A percentile compares a stretch with the other conserved stretches of the same genome.
Conservation (phyloP, 148 eudicot genomes). For the Silene latifolia region DNA sequence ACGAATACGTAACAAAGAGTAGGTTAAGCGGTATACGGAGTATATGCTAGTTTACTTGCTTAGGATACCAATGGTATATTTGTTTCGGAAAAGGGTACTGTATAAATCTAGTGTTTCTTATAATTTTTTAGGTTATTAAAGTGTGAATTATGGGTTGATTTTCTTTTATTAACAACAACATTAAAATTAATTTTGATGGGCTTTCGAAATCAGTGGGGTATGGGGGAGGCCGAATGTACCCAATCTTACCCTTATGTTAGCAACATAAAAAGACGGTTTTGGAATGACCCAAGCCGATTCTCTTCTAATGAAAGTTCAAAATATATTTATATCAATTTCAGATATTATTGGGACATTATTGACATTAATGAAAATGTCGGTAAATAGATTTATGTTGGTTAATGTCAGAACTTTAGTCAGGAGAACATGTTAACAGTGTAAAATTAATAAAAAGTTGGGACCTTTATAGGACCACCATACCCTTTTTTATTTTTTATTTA, state of each 20-base stretch:
- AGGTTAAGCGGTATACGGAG: too few relatives aligned
- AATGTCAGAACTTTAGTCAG: background rate
- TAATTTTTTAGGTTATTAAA: background rate
- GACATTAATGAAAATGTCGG: background rate
- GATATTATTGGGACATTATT: background rate
- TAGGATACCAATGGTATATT: too few relatives aligned
- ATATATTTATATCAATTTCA: background rate
- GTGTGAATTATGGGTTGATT: background rate
- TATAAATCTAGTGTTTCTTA: background rate
- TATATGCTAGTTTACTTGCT: too few relatives aligned
- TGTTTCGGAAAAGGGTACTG: background rate
- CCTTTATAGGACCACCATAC: conserved; percentile 9
- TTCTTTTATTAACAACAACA: too few relatives aligned
- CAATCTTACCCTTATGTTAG: too few relatives aligned
- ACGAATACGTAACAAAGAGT: too few relatives aligned
- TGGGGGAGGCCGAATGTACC: too few relatives aligned
- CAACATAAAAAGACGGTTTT: too few relatives aligned
- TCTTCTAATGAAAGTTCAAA: background rate
- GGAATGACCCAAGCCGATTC: background rate
- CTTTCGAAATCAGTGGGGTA: too few relatives aligned
- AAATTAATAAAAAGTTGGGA: background rate
- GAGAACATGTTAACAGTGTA: background rate
- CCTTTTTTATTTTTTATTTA: background rate
- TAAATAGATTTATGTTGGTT: background rate
- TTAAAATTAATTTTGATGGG: too few relatives aligned